phyloP scores from a whole-genome alignment of 2,329 filamentous ascomycete genomes.

The Aspergillus bombycis region DNA sequence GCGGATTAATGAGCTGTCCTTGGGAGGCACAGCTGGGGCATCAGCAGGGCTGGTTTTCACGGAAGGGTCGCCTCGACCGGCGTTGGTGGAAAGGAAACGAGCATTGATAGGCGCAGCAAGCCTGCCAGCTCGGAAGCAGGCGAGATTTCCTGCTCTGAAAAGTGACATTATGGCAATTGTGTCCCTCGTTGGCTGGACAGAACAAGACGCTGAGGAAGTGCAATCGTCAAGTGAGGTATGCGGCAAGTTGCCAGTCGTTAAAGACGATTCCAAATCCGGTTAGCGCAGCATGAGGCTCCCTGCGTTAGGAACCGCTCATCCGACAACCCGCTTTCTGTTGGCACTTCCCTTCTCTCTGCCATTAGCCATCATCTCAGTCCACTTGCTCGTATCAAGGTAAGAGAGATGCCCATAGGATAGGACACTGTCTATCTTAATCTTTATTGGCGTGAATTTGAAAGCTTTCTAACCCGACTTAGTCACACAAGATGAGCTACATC shows the following conservation, averaged over 20 bases:
- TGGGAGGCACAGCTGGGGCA: conserved; percentile 44
- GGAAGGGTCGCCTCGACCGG: conserved; percentile 54
- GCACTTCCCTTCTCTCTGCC: conserved; percentile 38
- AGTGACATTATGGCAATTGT: conserved; percentile 62
- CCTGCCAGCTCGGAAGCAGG: conserved; percentile 37
- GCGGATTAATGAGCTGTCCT: conserved; percentile 52
- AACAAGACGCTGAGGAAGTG: conserved; percentile 35
- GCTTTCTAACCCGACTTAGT: conserved; percentile 30
- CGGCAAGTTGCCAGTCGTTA: conserved; percentile 35
- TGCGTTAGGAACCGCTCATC: conserved; percentile 32
- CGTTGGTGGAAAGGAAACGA: conserved; percentile 44
- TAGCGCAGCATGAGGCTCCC: conserved; percentile 36
- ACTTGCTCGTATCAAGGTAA: conserved; percentile 40
- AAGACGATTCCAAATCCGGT: conserved; percentile 36
- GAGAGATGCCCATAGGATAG: conserved; percentile 9
- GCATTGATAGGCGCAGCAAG: conserved; percentile 37
- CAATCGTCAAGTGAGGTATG: conserved; percentile 34
- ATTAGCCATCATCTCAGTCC: conserved; percentile 36
- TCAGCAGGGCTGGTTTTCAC: conserved; percentile 54
- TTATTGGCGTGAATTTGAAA: not conserved
- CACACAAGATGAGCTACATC: conserved; percentile 85
- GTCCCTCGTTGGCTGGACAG: conserved; percentile 22
- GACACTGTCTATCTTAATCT: not conserved
- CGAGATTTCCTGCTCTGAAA: conserved; percentile 57
- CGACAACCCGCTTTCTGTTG: conserved; percentile 41